Base-by-base conservation (phyloP, 352 stramenopile genomes). In the Globisporangium apiculatum region DNA sequence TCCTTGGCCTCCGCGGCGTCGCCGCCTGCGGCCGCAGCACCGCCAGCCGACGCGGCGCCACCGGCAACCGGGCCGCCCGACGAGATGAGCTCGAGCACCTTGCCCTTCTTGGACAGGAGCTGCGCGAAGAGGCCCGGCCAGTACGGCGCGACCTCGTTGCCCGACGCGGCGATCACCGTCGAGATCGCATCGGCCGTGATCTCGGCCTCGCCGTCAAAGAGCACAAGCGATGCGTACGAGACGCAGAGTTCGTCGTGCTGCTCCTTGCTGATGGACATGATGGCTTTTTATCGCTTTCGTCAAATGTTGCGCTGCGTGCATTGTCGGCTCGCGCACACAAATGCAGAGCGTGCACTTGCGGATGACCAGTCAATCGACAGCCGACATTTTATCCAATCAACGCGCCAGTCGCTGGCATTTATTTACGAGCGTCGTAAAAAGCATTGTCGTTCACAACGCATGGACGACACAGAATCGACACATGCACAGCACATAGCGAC, bases 131-230 rank as follows among this genome's bases (percentile, higher is more conserved):
- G 70, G 40, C 67, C 80, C 35, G 80, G 77, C 83, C 83, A 93
- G 79, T 93, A 93, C 12, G 82, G 82, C 69, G 90, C 83, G 61
- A 93, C 83, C 61, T 91, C 77, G 73, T 93, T 93, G 66, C 71
- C 66, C 41, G 83, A 93, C n/a, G 83, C 83, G 57, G 73, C 61
- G 67, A 93, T 67, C 51, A 93, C 69, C 53, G 70, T 68, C 45
- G 68, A 55, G 65, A 93, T 76, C 48, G 79, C 67, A 54, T 93
- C 82, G 18, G 81, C 64, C 47, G 78, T 91, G 73, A 93, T 87
- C 67, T 93, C 83, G 64, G 83, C 80, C 62, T 91, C 83, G 40
- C 77, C 83, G 62, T 93, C 83, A 65, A 91, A 90, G 64, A 93
- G 79, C 66, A 91, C 80, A 66, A 93, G 72, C 55, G 83, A 87